phyloP scores from a whole-genome alignment of 257 asterid genomes.

The Pogostemon cablin region DNA sequence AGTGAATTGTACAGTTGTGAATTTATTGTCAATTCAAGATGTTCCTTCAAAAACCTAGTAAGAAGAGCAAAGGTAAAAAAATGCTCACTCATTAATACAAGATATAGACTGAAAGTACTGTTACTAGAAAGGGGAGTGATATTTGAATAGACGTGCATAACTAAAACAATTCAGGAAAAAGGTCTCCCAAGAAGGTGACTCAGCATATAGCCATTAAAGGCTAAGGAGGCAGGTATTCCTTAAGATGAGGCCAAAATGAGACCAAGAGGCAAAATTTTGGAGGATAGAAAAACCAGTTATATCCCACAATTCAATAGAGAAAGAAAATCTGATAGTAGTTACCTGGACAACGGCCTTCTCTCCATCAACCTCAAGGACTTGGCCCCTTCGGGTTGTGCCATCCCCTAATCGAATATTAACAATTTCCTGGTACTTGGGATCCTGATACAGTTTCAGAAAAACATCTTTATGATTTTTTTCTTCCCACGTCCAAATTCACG shows the following conservation, averaged over 20 bases:
- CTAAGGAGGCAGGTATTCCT: neutral
- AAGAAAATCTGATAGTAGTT: conserved; percentile 23
- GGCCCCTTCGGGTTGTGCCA: conserved; percentile 95
- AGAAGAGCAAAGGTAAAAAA: conserved; percentile 18
- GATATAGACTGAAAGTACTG: conserved; percentile 17
- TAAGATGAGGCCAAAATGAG: conserved; percentile 17
- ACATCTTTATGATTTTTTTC: conserved; percentile 12
- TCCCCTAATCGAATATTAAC: conserved; percentile 94
- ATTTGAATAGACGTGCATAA: conserved; percentile 16
- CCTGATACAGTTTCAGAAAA: conserved; percentile 50
- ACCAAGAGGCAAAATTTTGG: neutral
- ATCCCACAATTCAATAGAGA: conserved; percentile 6
- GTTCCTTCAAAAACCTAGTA: conserved; percentile 91
- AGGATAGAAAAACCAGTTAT: conserved; percentile 3
- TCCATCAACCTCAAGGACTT: conserved; percentile 96
- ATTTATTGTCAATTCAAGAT: conserved; percentile 90
- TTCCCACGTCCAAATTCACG: conserved; percentile 19
- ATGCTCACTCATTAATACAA: conserved; percentile 6
- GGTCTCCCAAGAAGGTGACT: conserved; percentile 21
- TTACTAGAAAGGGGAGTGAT: conserved; percentile 15
- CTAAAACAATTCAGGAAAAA: conserved; percentile 27
- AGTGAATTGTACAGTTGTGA: conserved; percentile 93
- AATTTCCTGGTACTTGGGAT: conserved; percentile 93
- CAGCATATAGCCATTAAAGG: conserved; percentile 6
- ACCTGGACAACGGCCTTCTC: conserved; percentile 99